phyloP scores from a whole-genome alignment of 2,329 filamentous ascomycete species.

The Scytalidium sp. region DNA sequence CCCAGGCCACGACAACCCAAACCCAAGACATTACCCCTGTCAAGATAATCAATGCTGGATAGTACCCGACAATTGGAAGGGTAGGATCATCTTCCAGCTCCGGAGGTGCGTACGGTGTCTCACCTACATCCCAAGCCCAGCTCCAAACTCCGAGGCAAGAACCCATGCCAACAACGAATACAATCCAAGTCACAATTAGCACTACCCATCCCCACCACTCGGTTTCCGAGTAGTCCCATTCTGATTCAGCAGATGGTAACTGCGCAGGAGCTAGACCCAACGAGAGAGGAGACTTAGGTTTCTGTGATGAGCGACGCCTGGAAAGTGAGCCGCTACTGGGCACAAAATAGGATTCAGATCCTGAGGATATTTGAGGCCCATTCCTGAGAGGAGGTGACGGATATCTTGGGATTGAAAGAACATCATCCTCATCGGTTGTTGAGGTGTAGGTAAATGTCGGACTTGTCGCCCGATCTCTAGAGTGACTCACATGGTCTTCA shows the following conservation, averaged over 20 bases:
- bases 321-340: conserved; percentile 33
- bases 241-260: conserved; percentile 42
- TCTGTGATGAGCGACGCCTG: conserved; percentile 26
- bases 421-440: conserved; percentile 82
- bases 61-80: conserved; percentile 93
- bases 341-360: conserved; percentile 62
- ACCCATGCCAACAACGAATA: conserved; percentile 96
- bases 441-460: conserved; percentile 62
- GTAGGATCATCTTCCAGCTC: conserved; percentile 95
- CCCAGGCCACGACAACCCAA: conserved; percentile 96
- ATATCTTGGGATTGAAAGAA: conserved; percentile 58
- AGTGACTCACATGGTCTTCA: conserved; percentile 22
- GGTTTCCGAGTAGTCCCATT: conserved; percentile 91
- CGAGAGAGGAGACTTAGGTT: conserved; percentile 57
- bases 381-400: conserved; percentile 41
- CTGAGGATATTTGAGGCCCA: conserved; percentile 45
- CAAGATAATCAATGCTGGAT: conserved; percentile 88
- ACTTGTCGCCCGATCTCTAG: conserved; percentile 40
- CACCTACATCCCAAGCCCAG: conserved; percentile 98
- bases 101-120: conserved; percentile 91
- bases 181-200: conserved; percentile 84
- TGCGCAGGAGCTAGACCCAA: conserved; percentile 50
- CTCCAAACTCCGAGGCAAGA: conserved; percentile 94
- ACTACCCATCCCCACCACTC: conserved; percentile 99
- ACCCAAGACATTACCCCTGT: conserved; percentile 98